Evolutionary conservation across 2,329 filamentous ascomycete genomes (phyloP), one percentile per base, ranked within the genome.

Genomic region (Metarhizium robertsii): DNA sequence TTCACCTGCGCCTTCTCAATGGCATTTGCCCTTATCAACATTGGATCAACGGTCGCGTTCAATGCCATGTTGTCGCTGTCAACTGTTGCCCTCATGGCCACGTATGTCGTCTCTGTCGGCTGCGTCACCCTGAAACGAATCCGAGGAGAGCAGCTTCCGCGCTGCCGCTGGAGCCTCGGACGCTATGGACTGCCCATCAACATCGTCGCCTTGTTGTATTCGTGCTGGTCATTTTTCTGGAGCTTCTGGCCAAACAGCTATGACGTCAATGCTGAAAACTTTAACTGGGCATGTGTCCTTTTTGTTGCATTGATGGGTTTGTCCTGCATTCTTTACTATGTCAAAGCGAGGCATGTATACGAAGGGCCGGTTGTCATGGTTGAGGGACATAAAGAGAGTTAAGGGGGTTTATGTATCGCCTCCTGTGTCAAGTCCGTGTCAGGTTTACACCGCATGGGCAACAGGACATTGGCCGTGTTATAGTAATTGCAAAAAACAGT

Each of bases 101-200:
- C 66, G 5, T 71, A 71, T 57, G 61, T 67, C 32, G 62, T 70
- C 36, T 66, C 64, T 25, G 67, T 69, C 51, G 66, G 67, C 47
- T 66, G 66, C 49, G 59, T 66, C 10, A 59, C 71, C 40, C 63
- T 68, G 57, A 66, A 67, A 52, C 69, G 73, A 4, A 52, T 74
- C 38, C 62, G 60, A 1, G 59, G 63, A 16, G 61, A 68, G 32
- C 61, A 65, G 0, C 61, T 76, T 0, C 71, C 71, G 0, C 65
- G 62, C 0, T 64, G 66, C 8, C 64, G 67, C 29, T 75, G 66
- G 69, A 67, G 60, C 43, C 67, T 77, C 11, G 71, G 73, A 1
- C 60, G 60, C 7, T 68, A 63, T 46, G 73, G 73, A 0, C 59
- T 75, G 1, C 58, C 65, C 18, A 57, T 76, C 54, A 76, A 77